Base-by-base conservation (phyloP, 2,329 filamentous ascomycete species). In the Penicillium sp. region DNA sequence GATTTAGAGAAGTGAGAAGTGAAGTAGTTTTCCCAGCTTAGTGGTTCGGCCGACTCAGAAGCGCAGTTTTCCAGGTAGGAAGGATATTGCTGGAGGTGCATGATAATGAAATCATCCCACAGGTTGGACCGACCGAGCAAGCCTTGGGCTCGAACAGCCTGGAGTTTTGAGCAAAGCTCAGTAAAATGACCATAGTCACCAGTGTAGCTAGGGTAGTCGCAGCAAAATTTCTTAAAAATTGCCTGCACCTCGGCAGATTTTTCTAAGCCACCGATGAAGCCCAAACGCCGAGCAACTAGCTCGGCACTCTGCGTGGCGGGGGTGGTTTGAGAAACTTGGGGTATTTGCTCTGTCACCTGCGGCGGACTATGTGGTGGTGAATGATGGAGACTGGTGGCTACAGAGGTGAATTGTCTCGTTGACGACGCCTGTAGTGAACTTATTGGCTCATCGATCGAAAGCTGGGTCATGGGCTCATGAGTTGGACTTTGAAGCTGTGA, bases 31-130 rank as follows among this genome's bases (percentile, higher is more conserved):
- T 76, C 72, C 54, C 80, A 81, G 7, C 58, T 50, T 18, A 75
- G 52, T 19, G 64, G 59, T 36, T 73, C 65, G 4, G 39, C 10
- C 19, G 70, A 65, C 0, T 65, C 63, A 11, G 65, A 65, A 6
- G 59, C 49, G 54, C 67, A 69, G n/a, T 69, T 52, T 36, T 69
- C 56, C 5, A 72, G 49, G 59, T 81, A 75, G n/a, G 55, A 53
- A 3, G 66, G 70, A 59, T 79, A 81, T 27, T 74, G 70, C 16
- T 69, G 59, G 6, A 73, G 65, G 60, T 79, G 71, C 62, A 73
- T 71, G 54, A 77, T 78, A 52, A 81, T 66, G 57, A 79, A 81
- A 61, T 81, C 79, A 65, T 81, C 79, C 75, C 78, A 80, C 14
- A 81, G 55, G 24, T 71, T 75, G 13, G 73, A 77, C 52, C 72